Evolutionary conservation across 1,284 basidiomycete genomes (phyloP).

Genomic region (Cystobasidiaceae sp.): DNA sequence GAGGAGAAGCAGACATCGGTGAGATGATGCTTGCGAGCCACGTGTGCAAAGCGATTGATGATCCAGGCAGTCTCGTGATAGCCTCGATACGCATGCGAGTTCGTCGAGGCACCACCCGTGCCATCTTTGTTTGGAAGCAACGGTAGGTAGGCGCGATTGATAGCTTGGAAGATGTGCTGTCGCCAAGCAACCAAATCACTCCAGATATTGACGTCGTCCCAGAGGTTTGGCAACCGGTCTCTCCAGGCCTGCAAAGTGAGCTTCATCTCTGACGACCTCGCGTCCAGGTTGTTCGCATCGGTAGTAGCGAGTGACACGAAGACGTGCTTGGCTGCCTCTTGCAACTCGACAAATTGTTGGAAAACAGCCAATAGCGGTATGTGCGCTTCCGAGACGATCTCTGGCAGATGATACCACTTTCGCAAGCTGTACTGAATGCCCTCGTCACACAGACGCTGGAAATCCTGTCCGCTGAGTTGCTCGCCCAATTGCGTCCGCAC

Average conservation of each 20-base stretch:
- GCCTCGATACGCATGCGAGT: slow-evolving; percentile 90
- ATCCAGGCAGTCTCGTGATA: slow-evolving; percentile 99
- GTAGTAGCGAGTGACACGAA: slow-evolving; percentile 86
- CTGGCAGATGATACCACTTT: slow-evolving; percentile 90
- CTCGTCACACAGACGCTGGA: slow-evolving; percentile 83
- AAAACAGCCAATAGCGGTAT: slow-evolving; percentile 94
- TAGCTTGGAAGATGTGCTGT: slow-evolving; percentile 82
- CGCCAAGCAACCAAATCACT: slow-evolving; percentile 97
- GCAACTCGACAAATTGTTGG: slow-evolving; percentile 97
- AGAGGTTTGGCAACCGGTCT: slow-evolving; percentile 89
- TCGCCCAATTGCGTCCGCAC: slow-evolving; percentile 52
- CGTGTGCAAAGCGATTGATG: slow-evolving; percentile 99
- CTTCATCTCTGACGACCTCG: slow-evolving; percentile 91
- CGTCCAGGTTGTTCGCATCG: slow-evolving; percentile 82
- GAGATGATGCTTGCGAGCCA: slow-evolving; percentile 93
- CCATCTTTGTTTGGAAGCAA: slow-evolving; percentile 59
- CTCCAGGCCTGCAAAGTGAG: slow-evolving; percentile 95
- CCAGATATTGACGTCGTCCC: slow-evolving; percentile 99
- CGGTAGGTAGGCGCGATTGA: slow-evolving; percentile 94
- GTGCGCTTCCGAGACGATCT: slow-evolving; percentile 81
- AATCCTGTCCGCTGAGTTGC: slow-evolving; percentile 53
- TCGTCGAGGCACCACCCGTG: slow-evolving; percentile 53
- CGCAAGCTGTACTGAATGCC: slow-evolving; percentile 93
- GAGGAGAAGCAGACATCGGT: slow-evolving; percentile 93
- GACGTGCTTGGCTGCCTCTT: slow-evolving; percentile 84